Evolutionary conservation across 306 rosid species (phyloP).

Genomic region (Neltuma alba): DNA sequence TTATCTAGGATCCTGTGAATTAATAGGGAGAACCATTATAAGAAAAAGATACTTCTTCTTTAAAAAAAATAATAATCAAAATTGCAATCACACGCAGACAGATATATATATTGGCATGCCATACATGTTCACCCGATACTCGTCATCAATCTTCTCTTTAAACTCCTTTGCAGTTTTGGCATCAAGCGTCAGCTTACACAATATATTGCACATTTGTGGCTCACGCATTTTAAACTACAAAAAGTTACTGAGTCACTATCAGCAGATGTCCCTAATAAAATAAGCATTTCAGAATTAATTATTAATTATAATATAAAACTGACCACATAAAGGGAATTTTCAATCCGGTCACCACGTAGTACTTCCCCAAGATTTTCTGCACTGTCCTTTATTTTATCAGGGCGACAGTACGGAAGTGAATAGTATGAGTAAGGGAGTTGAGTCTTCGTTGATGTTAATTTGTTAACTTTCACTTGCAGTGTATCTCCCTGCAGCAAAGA

Average conservation of each 20-base stretch:
- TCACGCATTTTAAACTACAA: constrained; percentile 96
- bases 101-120: constrained; percentile 24
- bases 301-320: constrained; percentile 37
- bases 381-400: constrained; percentile 78
- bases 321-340: constrained; percentile 87
- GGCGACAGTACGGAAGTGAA: constrained; percentile 74
- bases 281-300: constrained; percentile 6
- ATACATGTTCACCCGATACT: constrained; percentile 97
- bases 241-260: constrained; percentile 6
- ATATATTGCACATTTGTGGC: constrained; percentile 81
- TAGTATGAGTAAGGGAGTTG: constrained; percentile 94
- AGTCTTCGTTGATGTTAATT: constrained; percentile 92
- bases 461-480: constrained; percentile 95
- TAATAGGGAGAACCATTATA: constrained; percentile 22
- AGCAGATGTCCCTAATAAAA: constrained; percentile 31
- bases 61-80: background rate
- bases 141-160: constrained; percentile 92
- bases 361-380: constrained; percentile 98
- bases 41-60: constrained; percentile 12
- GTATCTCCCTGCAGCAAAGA: constrained; percentile 73
- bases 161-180: constrained; percentile 83
- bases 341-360: constrained; percentile 98
- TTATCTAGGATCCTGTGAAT: constrained; percentile 90
- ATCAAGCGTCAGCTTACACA: constrained; percentile 62
- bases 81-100: background rate